These are phyloP conservation scores for Nidula niveotomentosa DNA, from an alignment of 1,284 basidiomycete species.

Conservation along the genomic window DNA sequence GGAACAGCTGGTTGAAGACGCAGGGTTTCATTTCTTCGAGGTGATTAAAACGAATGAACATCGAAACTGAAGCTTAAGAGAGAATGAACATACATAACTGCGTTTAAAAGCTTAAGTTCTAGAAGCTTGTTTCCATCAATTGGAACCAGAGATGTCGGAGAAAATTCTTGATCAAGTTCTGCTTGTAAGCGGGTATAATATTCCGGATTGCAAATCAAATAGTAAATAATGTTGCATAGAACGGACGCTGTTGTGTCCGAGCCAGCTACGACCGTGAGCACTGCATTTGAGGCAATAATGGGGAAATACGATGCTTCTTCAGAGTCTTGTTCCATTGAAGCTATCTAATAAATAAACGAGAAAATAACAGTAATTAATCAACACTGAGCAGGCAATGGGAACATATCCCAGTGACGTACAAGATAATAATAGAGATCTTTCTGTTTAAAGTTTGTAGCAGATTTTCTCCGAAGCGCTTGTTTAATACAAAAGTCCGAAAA, in stretches of 20 bases:
- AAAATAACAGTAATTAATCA: too few species aligned
- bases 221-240: neutral
- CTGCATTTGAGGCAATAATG: neutral
- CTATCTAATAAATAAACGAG: too few species aligned
- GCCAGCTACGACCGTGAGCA: neutral
- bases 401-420: too few species aligned
- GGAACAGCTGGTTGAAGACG: conserved; percentile 54
- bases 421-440: too few species aligned
- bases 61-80: too few species aligned
- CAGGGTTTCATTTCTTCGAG: conserved; percentile 53
- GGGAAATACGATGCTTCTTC: neutral
- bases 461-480: conserved; percentile 16
- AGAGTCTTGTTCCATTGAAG: too few species aligned
- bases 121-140: neutral
- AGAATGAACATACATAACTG: neutral
- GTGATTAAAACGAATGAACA: too few species aligned
- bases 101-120: neutral
- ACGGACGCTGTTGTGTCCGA: neutral
- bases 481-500: conserved; percentile 20
- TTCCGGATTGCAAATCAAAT: neutral
- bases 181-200: neutral
- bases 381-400: too few species aligned
- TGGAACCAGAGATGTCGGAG: neutral
- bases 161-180: neutral
- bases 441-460: too few species aligned